Conservation (phyloP, 208 protist species). For the Naegleria fowleri region DNA sequence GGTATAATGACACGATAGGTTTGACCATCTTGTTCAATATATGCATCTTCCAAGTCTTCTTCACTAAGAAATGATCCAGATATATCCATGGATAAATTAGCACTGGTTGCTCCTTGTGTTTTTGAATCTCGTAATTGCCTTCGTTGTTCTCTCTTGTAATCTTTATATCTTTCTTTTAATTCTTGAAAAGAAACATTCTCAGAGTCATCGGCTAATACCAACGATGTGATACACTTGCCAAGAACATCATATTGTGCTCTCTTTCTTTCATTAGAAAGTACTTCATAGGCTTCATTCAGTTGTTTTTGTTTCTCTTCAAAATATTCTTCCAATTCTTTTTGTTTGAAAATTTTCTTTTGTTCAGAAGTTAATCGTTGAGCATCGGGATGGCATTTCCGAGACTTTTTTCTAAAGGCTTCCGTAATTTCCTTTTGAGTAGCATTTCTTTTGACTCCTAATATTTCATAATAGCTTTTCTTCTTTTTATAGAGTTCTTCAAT, state of each 20-base stretch:
- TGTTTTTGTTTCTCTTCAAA: constrained; percentile 17
- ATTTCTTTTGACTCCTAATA: neutral
- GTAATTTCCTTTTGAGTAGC: neutral
- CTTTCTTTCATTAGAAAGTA: constrained; percentile 30
- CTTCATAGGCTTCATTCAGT: constrained; percentile 40
- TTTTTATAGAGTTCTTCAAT: constrained; percentile 8
- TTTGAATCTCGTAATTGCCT: neutral
- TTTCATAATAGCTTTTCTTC: constrained; percentile 2
- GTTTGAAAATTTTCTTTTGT: constrained; percentile 2
- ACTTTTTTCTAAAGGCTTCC: neutral
- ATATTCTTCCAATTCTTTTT: constrained; percentile 14
- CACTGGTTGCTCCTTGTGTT: neutral
- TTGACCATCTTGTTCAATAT: neutral
- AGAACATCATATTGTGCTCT: constrained; percentile 33
- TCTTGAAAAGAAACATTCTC: neutral
- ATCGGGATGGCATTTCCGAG: constrained; percentile 16
- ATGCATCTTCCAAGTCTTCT: neutral
- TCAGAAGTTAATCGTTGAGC: neutral
- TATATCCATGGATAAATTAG: neutral
- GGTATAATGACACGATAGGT: neutral
- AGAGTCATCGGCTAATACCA: neutral
- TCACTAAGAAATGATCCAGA: neutral
- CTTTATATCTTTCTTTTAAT: neutral
- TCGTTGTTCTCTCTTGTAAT: neutral
- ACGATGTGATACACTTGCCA: neutral